Evolutionary conservation across 2,329 filamentous ascomycete genomes (phyloP).

Genomic region (Parastagonospora avenae): DNA sequence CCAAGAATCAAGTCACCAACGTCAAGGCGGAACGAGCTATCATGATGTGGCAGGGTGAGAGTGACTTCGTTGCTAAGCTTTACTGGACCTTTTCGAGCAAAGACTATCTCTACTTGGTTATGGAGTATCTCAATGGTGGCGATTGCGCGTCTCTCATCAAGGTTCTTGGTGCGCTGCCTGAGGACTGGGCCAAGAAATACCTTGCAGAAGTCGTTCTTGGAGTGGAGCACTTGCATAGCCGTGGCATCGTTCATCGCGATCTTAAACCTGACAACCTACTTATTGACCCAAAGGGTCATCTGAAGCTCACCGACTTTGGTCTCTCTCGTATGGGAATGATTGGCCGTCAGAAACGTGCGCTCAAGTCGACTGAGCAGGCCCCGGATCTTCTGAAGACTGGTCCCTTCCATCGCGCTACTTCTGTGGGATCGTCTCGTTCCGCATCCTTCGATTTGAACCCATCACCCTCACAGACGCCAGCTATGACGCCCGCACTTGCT

Average conservation of each 20-base stretch:
- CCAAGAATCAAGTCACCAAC: constrained; percentile 98
- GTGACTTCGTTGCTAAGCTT: constrained; percentile 97
- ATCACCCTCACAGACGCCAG: constrained; percentile 83
- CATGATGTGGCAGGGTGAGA: constrained; percentile 99
- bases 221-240: constrained; percentile 91
- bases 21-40: constrained; percentile 98
- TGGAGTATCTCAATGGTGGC: constrained; percentile 98
- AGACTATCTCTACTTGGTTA: constrained; percentile 96
- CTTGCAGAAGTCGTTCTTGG: constrained; percentile 95
- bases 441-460: constrained; percentile 87
- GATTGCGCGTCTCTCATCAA: constrained; percentile 98
- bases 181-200: constrained; percentile 99
- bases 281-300: constrained; percentile 94
- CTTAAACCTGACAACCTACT: constrained; percentile 96
- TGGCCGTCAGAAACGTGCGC: constrained; percentile 90
- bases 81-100: constrained; percentile 99
- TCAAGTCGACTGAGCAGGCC: constrained; percentile 77
- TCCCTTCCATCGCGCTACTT: constrained; percentile 83
- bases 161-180: constrained; percentile 84
- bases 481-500: constrained; percentile 79
- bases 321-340: constrained; percentile 96
- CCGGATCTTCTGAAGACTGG: constrained; percentile 93
- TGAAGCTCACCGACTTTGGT: constrained; percentile 97
- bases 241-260: constrained; percentile 95
- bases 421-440: constrained; percentile 87